A percentile compares a stretch with the other conserved stretches of the same genome.
phyloP scores from a whole-genome alignment of 371 early-diverging fungal genomes.

The Actinomortierella ambigua region DNA sequence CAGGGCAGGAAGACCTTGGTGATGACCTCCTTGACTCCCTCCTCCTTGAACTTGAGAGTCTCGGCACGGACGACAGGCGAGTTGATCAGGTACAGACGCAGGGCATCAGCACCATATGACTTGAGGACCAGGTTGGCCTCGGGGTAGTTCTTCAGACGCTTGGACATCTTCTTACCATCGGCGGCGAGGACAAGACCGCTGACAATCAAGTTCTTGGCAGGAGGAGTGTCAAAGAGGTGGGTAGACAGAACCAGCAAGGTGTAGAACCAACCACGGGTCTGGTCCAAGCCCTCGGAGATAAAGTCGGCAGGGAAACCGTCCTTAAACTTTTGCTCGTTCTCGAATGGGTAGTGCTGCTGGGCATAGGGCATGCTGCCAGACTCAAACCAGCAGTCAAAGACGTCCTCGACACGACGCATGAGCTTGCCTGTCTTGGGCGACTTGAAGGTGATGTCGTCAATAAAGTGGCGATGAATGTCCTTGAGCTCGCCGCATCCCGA shows the following conservation, averaged over 20 bases:
- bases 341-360: conserved; percentile 99
- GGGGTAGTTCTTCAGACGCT: conserved; percentile 99
- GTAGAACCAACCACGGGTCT: conserved; percentile 99
- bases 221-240: conserved; percentile 98
- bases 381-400: conserved; percentile 99
- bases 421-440: conserved; percentile 84
- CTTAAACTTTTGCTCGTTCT: conserved; percentile 88
- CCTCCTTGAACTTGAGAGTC: conserved; percentile 96
- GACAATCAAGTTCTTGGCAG: conserved; percentile 99
- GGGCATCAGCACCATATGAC: conserved; percentile 97
- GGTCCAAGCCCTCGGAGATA: conserved; percentile 99
- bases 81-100: conserved; percentile 98
- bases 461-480: conserved; percentile 99
- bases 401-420: conserved; percentile 96
- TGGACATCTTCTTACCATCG: conserved; percentile 99
- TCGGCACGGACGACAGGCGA: conserved; percentile 99
- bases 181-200: conserved; percentile 98
- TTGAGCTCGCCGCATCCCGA: conserved; percentile 87
- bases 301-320: conserved; percentile 99
- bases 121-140: conserved; percentile 92
- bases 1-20: conserved; percentile 98
- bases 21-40: conserved; percentile 97
- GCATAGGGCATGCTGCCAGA: conserved; percentile 99
- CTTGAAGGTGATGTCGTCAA: conserved; percentile 98
- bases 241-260: conserved; percentile 98